phyloP scores from a whole-genome alignment of 83 land plant genomes.

The Thuja plicata region DNA sequence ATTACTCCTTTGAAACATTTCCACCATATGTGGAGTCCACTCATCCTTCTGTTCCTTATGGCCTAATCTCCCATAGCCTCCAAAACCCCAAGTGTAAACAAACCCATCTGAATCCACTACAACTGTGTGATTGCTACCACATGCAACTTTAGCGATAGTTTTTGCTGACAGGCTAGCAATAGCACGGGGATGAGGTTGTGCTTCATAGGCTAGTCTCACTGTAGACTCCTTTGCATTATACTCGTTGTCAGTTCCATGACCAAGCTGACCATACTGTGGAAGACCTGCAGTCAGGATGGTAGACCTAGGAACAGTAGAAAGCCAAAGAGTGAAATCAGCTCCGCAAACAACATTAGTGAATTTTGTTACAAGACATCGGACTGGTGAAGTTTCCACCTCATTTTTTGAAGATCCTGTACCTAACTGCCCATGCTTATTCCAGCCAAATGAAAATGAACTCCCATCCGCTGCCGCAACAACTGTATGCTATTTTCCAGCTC shows the following conservation, averaged over 20 bases:
- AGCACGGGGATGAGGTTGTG: slow-evolving; percentile 90
- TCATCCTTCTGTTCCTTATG: no score
- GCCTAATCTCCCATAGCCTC: no score
- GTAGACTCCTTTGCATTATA: slow-evolving; percentile 89
- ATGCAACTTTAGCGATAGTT: slow-evolving; percentile 88
- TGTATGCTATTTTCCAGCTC: slow-evolving; percentile 78
- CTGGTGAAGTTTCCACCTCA: slow-evolving; percentile 71
- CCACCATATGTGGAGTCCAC: no score
- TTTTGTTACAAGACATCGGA: slow-evolving; percentile 76
- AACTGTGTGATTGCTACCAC: slow-evolving; percentile 98
- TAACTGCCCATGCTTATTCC: slow-evolving; percentile 96
- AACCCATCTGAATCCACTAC: slow-evolving; percentile 90
- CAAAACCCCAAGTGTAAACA: no score
- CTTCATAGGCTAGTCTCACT: slow-evolving; percentile 82
- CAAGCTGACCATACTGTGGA: slow-evolving; percentile 99
- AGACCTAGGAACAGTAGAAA: slow-evolving; percentile 75
- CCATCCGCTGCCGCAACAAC: slow-evolving; percentile 87
- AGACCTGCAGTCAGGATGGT: slow-evolving; percentile 92
- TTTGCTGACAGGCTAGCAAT: slow-evolving; percentile 74
- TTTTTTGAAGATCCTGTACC: slow-evolving; percentile 74
- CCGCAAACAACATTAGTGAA: slow-evolving; percentile 76
- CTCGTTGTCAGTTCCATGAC: slow-evolving; percentile 99
- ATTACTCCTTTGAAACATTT: no score
- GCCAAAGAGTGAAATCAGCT: slow-evolving; percentile 95
- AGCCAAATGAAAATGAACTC: slow-evolving; percentile 79